phyloP scores from a whole-genome alignment of 441 rosid genomes.

The Euphorbia celastroides region DNA sequence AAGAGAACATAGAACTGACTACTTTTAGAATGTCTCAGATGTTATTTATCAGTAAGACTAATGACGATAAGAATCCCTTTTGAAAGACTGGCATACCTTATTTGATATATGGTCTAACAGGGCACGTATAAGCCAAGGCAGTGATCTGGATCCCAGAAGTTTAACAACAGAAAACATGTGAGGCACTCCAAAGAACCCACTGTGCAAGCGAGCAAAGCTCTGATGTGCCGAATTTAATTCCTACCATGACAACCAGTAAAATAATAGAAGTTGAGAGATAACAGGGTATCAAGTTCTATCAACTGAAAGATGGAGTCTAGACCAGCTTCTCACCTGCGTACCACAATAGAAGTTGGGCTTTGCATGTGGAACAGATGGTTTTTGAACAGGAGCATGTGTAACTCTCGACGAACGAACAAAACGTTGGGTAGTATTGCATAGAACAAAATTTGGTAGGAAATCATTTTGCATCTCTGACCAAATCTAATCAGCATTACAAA shows the following conservation, averaged over 20 bases:
- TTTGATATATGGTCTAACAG: slow-evolving; percentile 93
- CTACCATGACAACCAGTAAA: slow-evolving; percentile 32
- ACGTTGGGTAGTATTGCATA: slow-evolving; percentile 97
- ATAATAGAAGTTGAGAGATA: slow-evolving; percentile 12
- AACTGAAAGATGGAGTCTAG: slow-evolving; percentile 13
- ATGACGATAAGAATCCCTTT: slow-evolving; percentile 6
- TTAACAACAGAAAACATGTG: slow-evolving; percentile 82
- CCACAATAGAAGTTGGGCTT: slow-evolving; percentile 96
- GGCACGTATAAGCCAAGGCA: slow-evolving; percentile 98
- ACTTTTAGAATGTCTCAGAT: slow-evolving; percentile 2
- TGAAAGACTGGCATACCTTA: slow-evolving; percentile 48
- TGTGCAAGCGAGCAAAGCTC: slow-evolving; percentile 88
- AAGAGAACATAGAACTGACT: slow-evolving; percentile 5
- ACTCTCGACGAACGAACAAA: slow-evolving; percentile 84
- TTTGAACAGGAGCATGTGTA: slow-evolving; percentile 70
- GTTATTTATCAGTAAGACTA: neutral
- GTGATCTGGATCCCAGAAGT: slow-evolving; percentile 93
- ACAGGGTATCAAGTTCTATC: slow-evolving; percentile 10
- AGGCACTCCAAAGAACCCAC: slow-evolving; percentile 90
- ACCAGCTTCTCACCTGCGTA: slow-evolving; percentile 62
- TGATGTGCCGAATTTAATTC: slow-evolving; percentile 98
- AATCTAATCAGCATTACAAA: slow-evolving; percentile 43
- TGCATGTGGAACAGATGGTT: slow-evolving; percentile 91
- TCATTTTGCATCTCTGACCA: slow-evolving; percentile 99
- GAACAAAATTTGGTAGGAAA: slow-evolving; percentile 95